phyloP scores from a whole-genome alignment of 305 asterid species.

The Fraxinus baroniana region DNA sequence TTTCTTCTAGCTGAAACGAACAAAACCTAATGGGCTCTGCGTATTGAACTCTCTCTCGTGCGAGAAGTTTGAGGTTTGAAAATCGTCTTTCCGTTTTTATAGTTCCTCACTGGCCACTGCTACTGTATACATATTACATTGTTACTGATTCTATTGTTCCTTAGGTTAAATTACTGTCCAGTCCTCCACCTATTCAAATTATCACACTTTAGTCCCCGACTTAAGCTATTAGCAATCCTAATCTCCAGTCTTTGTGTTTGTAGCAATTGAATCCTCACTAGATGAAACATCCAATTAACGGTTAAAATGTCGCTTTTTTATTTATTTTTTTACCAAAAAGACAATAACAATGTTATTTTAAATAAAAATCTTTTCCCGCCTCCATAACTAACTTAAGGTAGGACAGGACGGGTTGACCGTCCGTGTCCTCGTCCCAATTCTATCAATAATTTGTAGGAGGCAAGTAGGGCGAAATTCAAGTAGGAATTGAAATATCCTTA shows the following conservation, averaged over 20 bases:
- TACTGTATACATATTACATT: not conserved
- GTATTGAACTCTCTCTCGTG: slow-evolving; percentile 17
- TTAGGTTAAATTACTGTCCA: not conserved
- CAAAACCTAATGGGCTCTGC: slow-evolving; percentile 17
- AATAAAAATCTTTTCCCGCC: not conserved
- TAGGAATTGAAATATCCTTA: not conserved
- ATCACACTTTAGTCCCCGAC: not conserved
- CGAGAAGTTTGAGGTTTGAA: not conserved
- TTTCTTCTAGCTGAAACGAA: slow-evolving; percentile 14
- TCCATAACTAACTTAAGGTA: not conserved
- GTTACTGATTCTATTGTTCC: not conserved
- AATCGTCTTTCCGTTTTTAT: not conserved
- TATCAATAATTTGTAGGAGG: not conserved
- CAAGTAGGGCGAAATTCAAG: not conserved
- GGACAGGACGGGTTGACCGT: not conserved
- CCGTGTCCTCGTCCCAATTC: not conserved
- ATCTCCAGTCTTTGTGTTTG: not conserved
- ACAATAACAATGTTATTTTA: not conserved
- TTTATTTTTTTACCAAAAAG: not conserved
- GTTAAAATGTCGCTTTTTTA: not conserved
- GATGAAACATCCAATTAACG: not conserved
- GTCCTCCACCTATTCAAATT: not conserved
- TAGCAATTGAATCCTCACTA: not conserved
- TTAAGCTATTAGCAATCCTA: not conserved
- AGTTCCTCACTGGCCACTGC: not conserved